Base-by-base conservation (phyloP, 768 basidiomycete species). In the Podaxis sp. region DNA sequence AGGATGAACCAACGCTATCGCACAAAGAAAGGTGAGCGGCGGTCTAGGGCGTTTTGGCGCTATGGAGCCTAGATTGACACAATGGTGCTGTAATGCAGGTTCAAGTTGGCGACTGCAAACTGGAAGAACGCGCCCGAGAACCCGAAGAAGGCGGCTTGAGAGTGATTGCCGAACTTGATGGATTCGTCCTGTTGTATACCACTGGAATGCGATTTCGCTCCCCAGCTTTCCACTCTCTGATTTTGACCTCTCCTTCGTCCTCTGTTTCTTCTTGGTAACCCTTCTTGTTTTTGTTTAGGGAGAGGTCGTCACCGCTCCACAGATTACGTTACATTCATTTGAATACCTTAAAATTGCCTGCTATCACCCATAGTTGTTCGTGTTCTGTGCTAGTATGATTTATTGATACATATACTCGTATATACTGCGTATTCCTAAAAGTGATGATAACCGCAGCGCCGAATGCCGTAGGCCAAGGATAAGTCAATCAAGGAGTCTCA, bases 111-210 rank as follows among this genome's bases (percentile, higher is more conserved):
- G 17, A 88, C 90, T 1, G 66, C 84, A 52, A 92, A 92, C 77
- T 93, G 90, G 90, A 90, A 89, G 75, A 84, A 79, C 66, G 81
- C 88, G 55, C 86, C 85, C 69, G 87, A 89, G 72, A 89, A 89
- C 68, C 84, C 85, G 0, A 84, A 82, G 72, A 75, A 75, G 68
- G 69, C 73, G 36, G 69, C 73, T 28, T 77, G 68, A 73, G 19
- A 24, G 19, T 48, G 24, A 24, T 28, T 42, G 38, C 61, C 19
- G 24, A 19, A 42, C 26, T 6, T 19, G 26, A 26, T 51, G 52
- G 22, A n/a, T 33, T 19, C 24, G 22, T 39, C 33, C 51, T 30
- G 42, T 40, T 39, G 55, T 59, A 51, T 53, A 46, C 53, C 48
- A 33, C 28, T 59, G 49, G 48, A 60, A 39, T 46, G 36, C 30